Evolutionary conservation across 208 protist genomes (phyloP).

Genomic region (Herpetomonas samuelpessoai): DNA sequence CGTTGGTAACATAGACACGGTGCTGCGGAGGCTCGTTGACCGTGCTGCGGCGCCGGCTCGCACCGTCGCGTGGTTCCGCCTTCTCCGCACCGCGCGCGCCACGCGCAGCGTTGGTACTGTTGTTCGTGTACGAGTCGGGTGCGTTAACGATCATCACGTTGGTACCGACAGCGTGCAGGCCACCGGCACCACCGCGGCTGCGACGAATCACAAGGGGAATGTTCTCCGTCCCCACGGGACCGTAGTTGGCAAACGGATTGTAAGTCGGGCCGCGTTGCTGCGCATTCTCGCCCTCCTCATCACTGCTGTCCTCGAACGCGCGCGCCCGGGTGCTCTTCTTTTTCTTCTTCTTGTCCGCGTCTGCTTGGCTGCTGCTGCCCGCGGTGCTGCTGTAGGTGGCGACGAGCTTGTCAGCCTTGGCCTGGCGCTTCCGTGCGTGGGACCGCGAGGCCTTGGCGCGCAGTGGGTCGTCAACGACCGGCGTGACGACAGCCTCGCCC

Average conservation of each 20-base stretch:
- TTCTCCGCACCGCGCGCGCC: no score
- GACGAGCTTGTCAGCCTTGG: neutral
- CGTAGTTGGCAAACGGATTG: neutral
- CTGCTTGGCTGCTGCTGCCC: neutral
- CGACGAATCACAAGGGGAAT: neutral
- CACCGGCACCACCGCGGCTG: neutral
- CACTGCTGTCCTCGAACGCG: no score
- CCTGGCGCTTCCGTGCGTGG: neutral
- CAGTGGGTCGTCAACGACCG: neutral
- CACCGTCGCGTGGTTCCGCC: no score
- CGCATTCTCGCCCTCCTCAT: neutral
- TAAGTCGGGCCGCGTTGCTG: neutral
- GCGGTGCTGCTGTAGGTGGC: neutral
- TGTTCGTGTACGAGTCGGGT: no score
- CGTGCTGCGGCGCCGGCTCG: no score
- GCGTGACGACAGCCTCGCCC: neutral
- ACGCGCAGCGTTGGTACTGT: no score
- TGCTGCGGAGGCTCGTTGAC: no score
- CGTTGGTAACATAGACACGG: no score
- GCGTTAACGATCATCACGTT: no score
- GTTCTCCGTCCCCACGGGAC: neutral
- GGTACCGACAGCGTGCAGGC: neutral
- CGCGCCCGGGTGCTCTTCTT: no score
- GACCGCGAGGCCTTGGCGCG: neutral
- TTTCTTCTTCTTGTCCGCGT: no score